A percentile compares a stretch with the other conserved stretches of the same genome.
phyloP scores from a whole-genome alignment of 805 yeast genomes.

The Suhomyces sp. region DNA sequence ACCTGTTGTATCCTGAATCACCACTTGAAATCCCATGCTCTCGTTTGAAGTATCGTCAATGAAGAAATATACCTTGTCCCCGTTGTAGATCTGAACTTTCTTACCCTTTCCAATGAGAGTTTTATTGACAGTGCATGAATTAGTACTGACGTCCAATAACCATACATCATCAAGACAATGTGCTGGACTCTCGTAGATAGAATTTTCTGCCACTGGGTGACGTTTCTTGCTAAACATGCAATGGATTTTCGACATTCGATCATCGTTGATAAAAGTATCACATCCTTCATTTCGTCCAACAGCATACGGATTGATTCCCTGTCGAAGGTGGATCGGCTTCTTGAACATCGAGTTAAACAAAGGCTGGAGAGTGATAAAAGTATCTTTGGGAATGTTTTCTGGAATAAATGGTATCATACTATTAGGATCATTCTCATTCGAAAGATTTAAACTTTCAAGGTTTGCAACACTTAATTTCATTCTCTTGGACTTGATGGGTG shows the following conservation, averaged over 20 bases:
- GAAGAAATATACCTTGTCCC: slow-evolving; percentile 67
- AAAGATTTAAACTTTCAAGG: no score
- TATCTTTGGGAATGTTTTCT: slow-evolving; percentile 47
- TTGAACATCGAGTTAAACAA: slow-evolving; percentile 39
- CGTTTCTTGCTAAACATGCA: slow-evolving; percentile 66
- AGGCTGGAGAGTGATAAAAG: slow-evolving; percentile 49
- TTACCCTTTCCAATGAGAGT: slow-evolving; percentile 57
- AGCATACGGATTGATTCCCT: slow-evolving; percentile 63
- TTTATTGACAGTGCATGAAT: slow-evolving; percentile 72
- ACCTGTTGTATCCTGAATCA: slow-evolving; percentile 62
- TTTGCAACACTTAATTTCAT: neutral
- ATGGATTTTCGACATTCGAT: slow-evolving; percentile 80
- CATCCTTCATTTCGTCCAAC: slow-evolving; percentile 73
- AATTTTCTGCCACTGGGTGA: slow-evolving; percentile 52
- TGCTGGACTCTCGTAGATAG: slow-evolving; percentile 67
- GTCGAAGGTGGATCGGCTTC: slow-evolving; percentile 58
- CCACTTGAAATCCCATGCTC: slow-evolving; percentile 52
- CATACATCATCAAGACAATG: slow-evolving; percentile 73
- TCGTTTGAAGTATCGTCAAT: slow-evolving; percentile 56
- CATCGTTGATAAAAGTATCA: slow-evolving; percentile 64
- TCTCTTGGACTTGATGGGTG: slow-evolving; percentile 1
- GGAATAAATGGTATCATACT: no score
- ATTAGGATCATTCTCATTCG: no score
- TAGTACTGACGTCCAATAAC: slow-evolving; percentile 78
- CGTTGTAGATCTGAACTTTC: slow-evolving; percentile 59